Evolutionary conservation across 2,329 filamentous ascomycete species (phyloP), one percentile per base, ranked within the genome.

Genomic region (Pseudodiploospora longispora): DNA sequence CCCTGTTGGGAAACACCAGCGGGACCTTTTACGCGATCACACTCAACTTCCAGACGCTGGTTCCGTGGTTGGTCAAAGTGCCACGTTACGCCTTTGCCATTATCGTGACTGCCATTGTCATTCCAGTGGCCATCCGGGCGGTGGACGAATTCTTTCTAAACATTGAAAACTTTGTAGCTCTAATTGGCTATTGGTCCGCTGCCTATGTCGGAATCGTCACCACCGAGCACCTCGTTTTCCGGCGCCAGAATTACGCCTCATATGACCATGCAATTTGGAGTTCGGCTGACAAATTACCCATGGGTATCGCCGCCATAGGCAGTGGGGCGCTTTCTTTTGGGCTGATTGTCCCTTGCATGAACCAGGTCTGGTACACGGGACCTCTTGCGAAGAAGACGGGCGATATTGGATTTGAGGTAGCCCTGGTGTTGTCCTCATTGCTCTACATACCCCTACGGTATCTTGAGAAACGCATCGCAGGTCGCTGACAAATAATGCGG

Each of bases 321-420:
- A 69, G 72, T 2, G 74, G 64, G 3, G 35, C 71, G 3, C 52
- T 71, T n/a, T 69, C 65, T 40, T 68, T 74, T 45, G 71, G 59
- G 2, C 56, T 82, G 6, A 69, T 82, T 2, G 65, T 82, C 6
- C 78, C 79, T 0, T 75, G 72, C 30, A 82, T 82, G 72, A 69
- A 67, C 7, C 75, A 80, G 59, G 72, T 70, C 4, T 82, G 78
- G 78, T 82, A 72, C 54, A 74, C 69, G 6, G 79, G 79, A 0
- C 78, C 78, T 0, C 75, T 83, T 51, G 79, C 78, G 0, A 61
- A 69, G 59, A 71, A 53, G 32, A 80, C 78, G 8, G 80, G 80
- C 0, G 80, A 84, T 50, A 75, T 84, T 56, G 81, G 80, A 0
- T 82, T 84, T 46, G 80, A 84, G 64, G 62, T 80, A 57, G 79